Evolutionary conservation across 106 monocot genomes (phyloP).

Genomic region (Phalaenopsis aphrodite): DNA sequence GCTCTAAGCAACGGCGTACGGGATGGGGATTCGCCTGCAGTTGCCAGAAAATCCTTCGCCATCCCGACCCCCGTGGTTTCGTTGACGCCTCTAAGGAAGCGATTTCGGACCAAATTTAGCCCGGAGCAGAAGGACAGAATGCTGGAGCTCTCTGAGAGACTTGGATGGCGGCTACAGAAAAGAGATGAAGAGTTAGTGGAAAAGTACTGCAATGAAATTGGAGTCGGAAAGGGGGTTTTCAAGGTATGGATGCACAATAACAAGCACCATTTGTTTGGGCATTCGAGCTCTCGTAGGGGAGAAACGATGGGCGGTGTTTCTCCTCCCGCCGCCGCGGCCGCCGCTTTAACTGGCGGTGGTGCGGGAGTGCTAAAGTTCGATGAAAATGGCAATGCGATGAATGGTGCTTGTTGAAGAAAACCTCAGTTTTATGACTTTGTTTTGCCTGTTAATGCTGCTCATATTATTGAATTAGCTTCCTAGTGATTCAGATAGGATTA

Average conservation of each 20-base stretch:
- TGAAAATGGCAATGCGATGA: slow-evolving; percentile 2
- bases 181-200: slow-evolving; percentile 53
- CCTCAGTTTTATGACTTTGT: background rate
- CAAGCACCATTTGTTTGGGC: slow-evolving; percentile 49
- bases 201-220: slow-evolving; percentile 50
- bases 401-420: slow-evolving; percentile 2
- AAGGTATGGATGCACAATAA: slow-evolving; percentile 97
- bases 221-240: slow-evolving; percentile 54
- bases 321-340: background rate
- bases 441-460: background rate
- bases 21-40: slow-evolving; percentile 12
- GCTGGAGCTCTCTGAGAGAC: slow-evolving; percentile 61
- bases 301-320: background rate
- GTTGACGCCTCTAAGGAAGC: slow-evolving; percentile 27
- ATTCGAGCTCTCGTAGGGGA: background rate
- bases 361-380: background rate
- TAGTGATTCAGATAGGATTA: slow-evolving; percentile 1
- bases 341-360: background rate
- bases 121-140: slow-evolving; percentile 71
- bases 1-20: slow-evolving; percentile 31
- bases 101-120: slow-evolving; percentile 68
- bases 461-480: background rate
- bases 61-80: slow-evolving; percentile 5
- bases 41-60: background rate
- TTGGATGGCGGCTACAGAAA: slow-evolving; percentile 76